Evolutionary conservation across 78 protist genomes (phyloP), one percentile per base, ranked within the genome.

Genomic region (Dictyostelium firmibasis): DNA sequence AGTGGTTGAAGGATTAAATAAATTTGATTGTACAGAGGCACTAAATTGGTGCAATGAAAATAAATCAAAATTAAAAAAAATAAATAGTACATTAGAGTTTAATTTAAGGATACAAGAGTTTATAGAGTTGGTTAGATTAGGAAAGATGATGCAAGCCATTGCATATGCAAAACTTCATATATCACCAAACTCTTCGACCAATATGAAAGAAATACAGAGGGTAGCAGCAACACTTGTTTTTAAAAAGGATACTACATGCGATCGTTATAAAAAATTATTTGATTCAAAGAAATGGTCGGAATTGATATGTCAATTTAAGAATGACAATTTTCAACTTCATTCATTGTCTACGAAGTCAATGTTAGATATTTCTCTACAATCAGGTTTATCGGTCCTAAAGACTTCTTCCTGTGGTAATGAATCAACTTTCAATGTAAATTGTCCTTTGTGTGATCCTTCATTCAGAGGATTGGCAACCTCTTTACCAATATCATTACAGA

Each of bases 11-110:
- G 86, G 96, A 29, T 64, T 96, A 67, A 14, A 11, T 9, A 82
- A 85, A n/a, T 74, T 36, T 38, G 87, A 88, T 57, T 96, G 97
- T 81, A 87, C 87, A 70, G 96, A 81, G 14, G 96, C 96, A 6
- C 86, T 96, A n/a, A 72, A 78, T 31, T 96, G 98, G 98, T 96
- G 98, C 70, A 27, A 27, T 33, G 98, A 93, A 27, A 96, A 96
- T 43, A 67, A 83, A 67, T 77, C 95, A 14, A 76, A 86, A 29
- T 89, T 96, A 70, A 83, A 85, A 38, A 92, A 93, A 77, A 87
- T 89, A 35, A 62, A 96, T 57, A 74, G 67, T 23, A 89, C 76
- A 8, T 47, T 96, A 7, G 98, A 96, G 75, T 96, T 96, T 83
- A 69, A 81, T 41, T 9, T 96, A 20, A 87, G 98, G 25, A 72